Conservation (phyloP, 2,329 filamentous ascomycete genomes). For the Pyrenochaeta sp. region DNA sequence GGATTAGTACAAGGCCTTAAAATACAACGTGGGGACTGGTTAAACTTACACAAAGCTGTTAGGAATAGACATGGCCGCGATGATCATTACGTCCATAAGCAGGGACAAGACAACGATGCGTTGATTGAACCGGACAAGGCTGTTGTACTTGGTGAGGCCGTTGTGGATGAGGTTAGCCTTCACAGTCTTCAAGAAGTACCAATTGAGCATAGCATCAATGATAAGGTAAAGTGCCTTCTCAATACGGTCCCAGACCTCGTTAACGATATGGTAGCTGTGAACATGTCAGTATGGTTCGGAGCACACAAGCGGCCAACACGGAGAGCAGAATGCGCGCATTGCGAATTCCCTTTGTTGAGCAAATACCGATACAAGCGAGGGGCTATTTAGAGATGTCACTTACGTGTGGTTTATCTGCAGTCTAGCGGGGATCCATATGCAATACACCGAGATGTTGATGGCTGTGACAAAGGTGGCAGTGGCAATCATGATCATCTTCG, state of each 20-base stretch:
- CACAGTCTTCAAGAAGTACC: slow-evolving; percentile 53
- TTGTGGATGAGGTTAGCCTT: slow-evolving; percentile 57
- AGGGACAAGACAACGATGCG: slow-evolving; percentile 60
- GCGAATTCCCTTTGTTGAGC: too few species aligned
- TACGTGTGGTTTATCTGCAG: slow-evolving; percentile 39
- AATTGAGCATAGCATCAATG: slow-evolving; percentile 48
- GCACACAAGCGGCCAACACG: not conserved
- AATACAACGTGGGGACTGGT: too few species aligned
- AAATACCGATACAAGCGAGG: too few species aligned
- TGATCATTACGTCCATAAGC: slow-evolving; percentile 59
- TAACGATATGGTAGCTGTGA: slow-evolving; percentile 38
- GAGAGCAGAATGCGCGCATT: not conserved
- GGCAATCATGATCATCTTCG: slow-evolving; percentile 44
- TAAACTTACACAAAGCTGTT: slow-evolving; percentile 56
- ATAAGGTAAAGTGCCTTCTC: slow-evolving; percentile 49
- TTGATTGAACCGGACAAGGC: slow-evolving; percentile 59
- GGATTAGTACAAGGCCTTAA: too few species aligned
- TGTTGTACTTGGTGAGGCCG: slow-evolving; percentile 60
- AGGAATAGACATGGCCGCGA: slow-evolving; percentile 56
- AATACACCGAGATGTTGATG: slow-evolving; percentile 49
- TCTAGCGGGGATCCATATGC: slow-evolving; percentile 52
- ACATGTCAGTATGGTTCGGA: slow-evolving; percentile 1
- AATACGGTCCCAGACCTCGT: slow-evolving; percentile 49
- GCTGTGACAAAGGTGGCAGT: slow-evolving; percentile 48
- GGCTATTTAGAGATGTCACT: not conserved